Evolutionary conservation across 179 eudicot genomes (phyloP).

Genomic region (Drosera spatulata): DNA sequence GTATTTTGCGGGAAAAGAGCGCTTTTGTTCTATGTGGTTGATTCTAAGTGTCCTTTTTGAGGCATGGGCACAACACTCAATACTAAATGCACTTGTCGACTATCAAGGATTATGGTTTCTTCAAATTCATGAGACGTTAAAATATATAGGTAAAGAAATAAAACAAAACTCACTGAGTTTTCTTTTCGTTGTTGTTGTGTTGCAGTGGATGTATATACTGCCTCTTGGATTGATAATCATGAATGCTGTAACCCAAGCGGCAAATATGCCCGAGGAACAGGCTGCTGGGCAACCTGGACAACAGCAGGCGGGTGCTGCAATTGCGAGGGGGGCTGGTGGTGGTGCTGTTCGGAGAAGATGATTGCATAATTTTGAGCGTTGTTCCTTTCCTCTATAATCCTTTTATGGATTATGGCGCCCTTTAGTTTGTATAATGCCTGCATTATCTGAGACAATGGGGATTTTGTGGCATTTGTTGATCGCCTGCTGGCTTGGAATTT

Average conservation of each 20-base stretch:
- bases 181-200: neutral
- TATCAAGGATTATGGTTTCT: no score
- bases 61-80: no score
- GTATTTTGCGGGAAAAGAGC: constrained; percentile 11
- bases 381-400: neutral
- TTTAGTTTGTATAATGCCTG: no score
- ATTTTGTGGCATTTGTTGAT: no score
- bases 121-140: no score
- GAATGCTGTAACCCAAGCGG: constrained; percentile 93
- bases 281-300: constrained; percentile 41
- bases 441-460: no score
- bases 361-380: neutral
- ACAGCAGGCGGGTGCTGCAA: constrained; percentile 25
- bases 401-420: neutral
- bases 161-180: neutral
- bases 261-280: constrained; percentile 89
- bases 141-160: no score
- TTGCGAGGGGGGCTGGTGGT: constrained; percentile 35
- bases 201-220: constrained; percentile 95
- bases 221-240: constrained; percentile 87
- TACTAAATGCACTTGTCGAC: no score
- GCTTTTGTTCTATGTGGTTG: neutral
- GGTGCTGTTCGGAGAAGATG: constrained; percentile 70
- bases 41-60: neutral
- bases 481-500: no score